Conservation (phyloP, 768 basidiomycete genomes). For the Rhodosporidiobolus sp. region DNA sequence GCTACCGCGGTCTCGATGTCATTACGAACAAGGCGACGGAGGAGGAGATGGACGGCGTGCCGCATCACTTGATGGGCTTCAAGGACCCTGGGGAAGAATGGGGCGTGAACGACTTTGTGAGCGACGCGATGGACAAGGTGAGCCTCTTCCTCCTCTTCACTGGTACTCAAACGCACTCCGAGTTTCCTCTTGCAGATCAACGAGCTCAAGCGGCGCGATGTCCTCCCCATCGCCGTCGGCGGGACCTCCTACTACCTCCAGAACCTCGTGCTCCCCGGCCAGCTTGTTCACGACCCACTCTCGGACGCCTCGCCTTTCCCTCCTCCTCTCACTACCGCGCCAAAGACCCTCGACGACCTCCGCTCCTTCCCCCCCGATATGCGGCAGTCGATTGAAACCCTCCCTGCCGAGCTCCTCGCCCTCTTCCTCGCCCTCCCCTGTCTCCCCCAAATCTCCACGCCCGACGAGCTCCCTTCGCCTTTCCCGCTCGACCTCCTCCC, state of each 20-base stretch:
- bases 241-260: slow-evolving; percentile 98
- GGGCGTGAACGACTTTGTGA: slow-evolving; percentile 80
- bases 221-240: slow-evolving; percentile 85
- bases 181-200: slow-evolving; percentile 59
- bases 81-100: slow-evolving; percentile 84
- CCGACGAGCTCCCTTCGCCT: slow-evolving; percentile 26
- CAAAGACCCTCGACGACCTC: slow-evolving; percentile 3
- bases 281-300: slow-evolving; percentile 52
- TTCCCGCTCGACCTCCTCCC: slow-evolving; percentile 41
- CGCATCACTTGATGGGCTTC: slow-evolving; percentile 85
- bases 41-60: slow-evolving; percentile 71
- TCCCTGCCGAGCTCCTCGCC: slow-evolving; percentile 36
- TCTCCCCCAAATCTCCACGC: slow-evolving; percentile 38
- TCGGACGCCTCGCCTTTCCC: not conserved
- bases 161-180: rapidly evolving
- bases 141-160: slow-evolving; percentile 45
- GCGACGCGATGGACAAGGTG: slow-evolving; percentile 73
- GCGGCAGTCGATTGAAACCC: slow-evolving; percentile 34
- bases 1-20: slow-evolving; percentile 83
- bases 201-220: slow-evolving; percentile 61
- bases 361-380: not conserved
- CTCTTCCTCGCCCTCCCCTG: slow-evolving; percentile 41
- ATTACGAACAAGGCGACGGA: slow-evolving; percentile 89
- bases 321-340: not conserved
- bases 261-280: slow-evolving; percentile 83